Evolutionary conservation across 2,329 filamentous ascomycete species (phyloP).

Genomic region (Hirsutella minnesotensis): DNA sequence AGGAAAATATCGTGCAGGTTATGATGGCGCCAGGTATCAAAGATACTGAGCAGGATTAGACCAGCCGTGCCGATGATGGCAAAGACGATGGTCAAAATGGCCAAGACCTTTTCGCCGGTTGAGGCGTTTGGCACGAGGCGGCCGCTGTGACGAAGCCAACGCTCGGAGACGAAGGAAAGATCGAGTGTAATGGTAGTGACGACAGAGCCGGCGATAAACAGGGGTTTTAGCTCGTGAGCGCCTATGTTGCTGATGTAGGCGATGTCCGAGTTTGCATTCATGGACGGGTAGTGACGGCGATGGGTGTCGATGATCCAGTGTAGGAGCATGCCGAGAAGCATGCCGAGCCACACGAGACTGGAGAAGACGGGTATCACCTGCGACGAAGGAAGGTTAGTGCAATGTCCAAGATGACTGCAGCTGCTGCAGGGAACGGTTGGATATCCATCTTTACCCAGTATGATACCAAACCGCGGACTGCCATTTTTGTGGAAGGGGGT

Average conservation of each 20-base stretch:
- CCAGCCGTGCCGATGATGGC: slow-evolving; percentile 68
- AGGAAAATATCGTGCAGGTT: slow-evolving; percentile 66
- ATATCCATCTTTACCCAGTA: background rate
- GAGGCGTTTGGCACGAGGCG: slow-evolving; percentile 65
- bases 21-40: slow-evolving; percentile 64
- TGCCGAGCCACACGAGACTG: slow-evolving; percentile 51
- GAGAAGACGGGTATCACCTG: slow-evolving; percentile 59
- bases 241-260: slow-evolving; percentile 64
- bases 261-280: slow-evolving; percentile 45
- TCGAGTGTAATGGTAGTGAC: slow-evolving; percentile 72
- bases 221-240: slow-evolving; percentile 52
- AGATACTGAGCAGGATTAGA: slow-evolving; percentile 72
- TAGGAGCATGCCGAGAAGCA: slow-evolving; percentile 58
- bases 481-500: background rate
- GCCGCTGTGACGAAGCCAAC: slow-evolving; percentile 73
- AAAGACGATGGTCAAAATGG: slow-evolving; percentile 48
- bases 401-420: background rate
- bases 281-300: slow-evolving; percentile 45
- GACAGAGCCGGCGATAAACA: slow-evolving; percentile 63
- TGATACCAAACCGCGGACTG: background rate
- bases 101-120: slow-evolving; percentile 49
- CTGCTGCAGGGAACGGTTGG: background rate
- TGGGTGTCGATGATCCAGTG: slow-evolving; percentile 51
- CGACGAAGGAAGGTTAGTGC: background rate
- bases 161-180: slow-evolving; percentile 66